Percentiles rank a stretch among this genome's conserved stretches.
Evolutionary conservation across 164 flowering plant genomes (phyloP).

Genomic region (Annona cherimola): DNA sequence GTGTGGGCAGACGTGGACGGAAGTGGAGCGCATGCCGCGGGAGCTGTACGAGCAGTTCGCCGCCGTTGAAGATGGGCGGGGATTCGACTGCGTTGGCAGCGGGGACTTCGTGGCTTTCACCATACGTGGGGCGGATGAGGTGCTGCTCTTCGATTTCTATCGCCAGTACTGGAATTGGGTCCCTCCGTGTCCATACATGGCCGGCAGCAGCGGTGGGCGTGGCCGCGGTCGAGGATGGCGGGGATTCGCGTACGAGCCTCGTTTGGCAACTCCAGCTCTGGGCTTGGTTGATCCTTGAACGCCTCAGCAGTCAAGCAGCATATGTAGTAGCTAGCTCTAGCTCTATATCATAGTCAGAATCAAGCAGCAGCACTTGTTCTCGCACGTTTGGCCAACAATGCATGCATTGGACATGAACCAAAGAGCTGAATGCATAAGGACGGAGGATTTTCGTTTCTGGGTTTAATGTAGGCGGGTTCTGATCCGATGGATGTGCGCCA

Average conservation of each 20-base stretch:
- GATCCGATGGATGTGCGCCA: background rate
- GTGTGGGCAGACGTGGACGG: conserved; percentile 62
- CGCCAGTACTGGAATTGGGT: conserved; percentile 78
- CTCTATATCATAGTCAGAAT: background rate
- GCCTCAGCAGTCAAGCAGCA: conserved; percentile 35
- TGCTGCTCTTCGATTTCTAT: conserved; percentile 52
- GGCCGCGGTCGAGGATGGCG: conserved; percentile 31
- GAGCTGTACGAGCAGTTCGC: conserved; percentile 57
- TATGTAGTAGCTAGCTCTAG: conserved; percentile 4
- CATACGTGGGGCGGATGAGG: conserved; percentile 38
- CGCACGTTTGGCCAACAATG: background rate
- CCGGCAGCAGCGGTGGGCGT: conserved; percentile 1
- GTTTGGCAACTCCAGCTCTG: conserved; percentile 60
- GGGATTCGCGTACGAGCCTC: conserved; percentile 75
- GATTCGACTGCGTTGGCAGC: conserved; percentile 73
- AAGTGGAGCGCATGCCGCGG: conserved; percentile 86
- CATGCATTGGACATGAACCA: background rate
- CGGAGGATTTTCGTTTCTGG: background rate
- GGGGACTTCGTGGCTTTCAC: conserved; percentile 60
- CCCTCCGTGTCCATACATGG: conserved; percentile 44
- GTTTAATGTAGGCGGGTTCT: background rate
- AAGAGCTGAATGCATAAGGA: background rate
- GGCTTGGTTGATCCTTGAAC: conserved; percentile 58
- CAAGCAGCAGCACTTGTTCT: background rate
- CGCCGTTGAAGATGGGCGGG: conserved; percentile 50